Base-by-base conservation (phyloP, 169 alveolate species). In the Theileria parva region DNA sequence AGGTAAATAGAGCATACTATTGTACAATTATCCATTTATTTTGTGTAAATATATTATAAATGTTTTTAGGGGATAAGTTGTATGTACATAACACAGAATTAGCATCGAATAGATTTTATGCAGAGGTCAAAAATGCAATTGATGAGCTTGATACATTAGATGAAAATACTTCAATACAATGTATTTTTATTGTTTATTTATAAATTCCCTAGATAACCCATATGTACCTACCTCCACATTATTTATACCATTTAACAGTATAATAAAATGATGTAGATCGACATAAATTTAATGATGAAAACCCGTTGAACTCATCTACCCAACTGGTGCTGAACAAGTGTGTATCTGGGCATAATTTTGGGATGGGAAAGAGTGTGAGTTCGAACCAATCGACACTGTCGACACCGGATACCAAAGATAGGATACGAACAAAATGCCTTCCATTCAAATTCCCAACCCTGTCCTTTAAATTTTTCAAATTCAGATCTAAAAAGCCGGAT, bases 121-220 rank as follows among this genome's bases (percentile, higher is more conserved):
- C 48, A 4, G 51, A 57, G 28, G 77, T 69, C 7, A 69, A 23
- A 27, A 57, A 69, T 69, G n/a, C 77, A n/a, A 50, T 69, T 19
- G 64, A 50, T 25, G 77, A 57, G 13, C 64, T 69, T 9, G 51
- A 69, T 74, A 34, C 77, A 19, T 28, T 69, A 23, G 77, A 69
- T n/a, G 73, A 51, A n/a, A 27, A 34, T 74, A 69, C 66, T 5
- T 69, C 21, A 34, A 69, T 60, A 44, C 61, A 69, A 69, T 69
- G 77, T 69, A 51, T 61, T 70, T 69, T 59, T 64, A 34, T 17
- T 21, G 4, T 30, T 64, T 37, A 23, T 37, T 37, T 17, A 64
- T 64, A 37, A 37, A 37, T 37, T 37, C 4, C 8, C 4, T 37
- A 37, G n/a, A n/a, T n/a, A n/a, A n/a, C n/a, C n/a, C n/a, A n/a